Conservation (phyloP, 1,139 yeast genomes). For the Zhuliangozyma parablackwelliae region DNA sequence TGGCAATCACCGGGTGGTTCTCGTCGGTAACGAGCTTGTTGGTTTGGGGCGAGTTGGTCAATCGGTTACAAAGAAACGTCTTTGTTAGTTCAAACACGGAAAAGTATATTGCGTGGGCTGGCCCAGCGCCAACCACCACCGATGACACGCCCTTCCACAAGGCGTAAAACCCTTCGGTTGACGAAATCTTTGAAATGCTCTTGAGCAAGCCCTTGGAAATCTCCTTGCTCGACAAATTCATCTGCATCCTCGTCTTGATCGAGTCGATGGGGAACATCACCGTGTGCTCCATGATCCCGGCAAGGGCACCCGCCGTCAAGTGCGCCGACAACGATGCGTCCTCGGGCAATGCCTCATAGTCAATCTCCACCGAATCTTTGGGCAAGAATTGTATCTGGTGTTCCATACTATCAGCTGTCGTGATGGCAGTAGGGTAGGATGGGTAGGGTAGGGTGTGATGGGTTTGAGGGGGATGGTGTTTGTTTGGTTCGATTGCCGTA, state of each 20-base stretch:
- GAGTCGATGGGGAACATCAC: conserved; percentile 97
- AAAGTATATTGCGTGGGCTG: conserved; percentile 97
- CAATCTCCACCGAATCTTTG: conserved; percentile 48
- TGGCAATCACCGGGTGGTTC: conserved; percentile 78
- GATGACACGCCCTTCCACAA: conserved; percentile 95
- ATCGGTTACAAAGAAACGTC: conserved; percentile 45
- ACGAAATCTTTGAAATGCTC: conserved; percentile 68
- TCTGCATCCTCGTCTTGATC: conserved; percentile 93
- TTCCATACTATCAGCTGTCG: too few relatives aligned
- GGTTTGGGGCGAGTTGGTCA: conserved; percentile 28
- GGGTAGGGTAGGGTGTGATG: background rate
- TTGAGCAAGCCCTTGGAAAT: conserved; percentile 43
- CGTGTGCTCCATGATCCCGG: conserved; percentile 97
- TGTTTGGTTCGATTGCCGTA: background rate
- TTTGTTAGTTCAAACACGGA: conserved; percentile 91
- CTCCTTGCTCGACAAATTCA: conserved; percentile 41
- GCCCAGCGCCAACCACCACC: conserved; percentile 97
- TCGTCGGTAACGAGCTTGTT: conserved; percentile 51
- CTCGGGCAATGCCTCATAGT: conserved; percentile 89
- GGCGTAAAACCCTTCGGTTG: conserved; percentile 87
- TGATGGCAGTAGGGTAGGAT: background rate
- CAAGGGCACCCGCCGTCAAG: conserved; percentile 89
- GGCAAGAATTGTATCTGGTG: conserved; percentile 14
- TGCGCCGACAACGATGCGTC: conserved; percentile 82
- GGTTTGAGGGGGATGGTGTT: background rate